Evolutionary conservation across 768 basidiomycete genomes (phyloP), one percentile per base, ranked within the genome.

Genomic region (Serendipita sp.): DNA sequence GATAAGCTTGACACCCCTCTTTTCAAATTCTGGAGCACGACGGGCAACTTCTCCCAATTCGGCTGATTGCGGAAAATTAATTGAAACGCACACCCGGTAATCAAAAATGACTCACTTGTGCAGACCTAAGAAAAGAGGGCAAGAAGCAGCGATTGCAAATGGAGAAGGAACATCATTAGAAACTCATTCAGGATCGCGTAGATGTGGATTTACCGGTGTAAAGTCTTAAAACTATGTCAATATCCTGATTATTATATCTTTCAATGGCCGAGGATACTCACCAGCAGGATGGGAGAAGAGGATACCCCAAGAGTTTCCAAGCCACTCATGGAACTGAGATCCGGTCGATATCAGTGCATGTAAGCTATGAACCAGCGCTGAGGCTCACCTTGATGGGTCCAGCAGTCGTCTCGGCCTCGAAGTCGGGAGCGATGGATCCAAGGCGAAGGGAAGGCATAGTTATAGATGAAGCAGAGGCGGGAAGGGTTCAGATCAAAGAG

Each of bases 201-300:
- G 23, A 23, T 23, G 23, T 23, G 23, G 23, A 23, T 23, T 23
- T 23, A 23, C 86, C 58, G 89, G 88, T n/a, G 88, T 89, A 72
- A 91, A 91, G 72, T 91, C 88, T 48, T 7, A 13, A 41, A 41
- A 41, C 38, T 13, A 13, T 41, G 38, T 41, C 38, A 41, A 13
- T 7, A 41, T 7, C 13, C 38, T 41, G 38, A 23, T 23, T 23
- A 23, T 23, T 23, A 23, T 23, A 23, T 23, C 23, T 23, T 23
- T 23, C 23, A 23, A 23, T 23, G 23, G 23, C 23, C 28, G 46
- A 41, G 13, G 38, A 41, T 41, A 13, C 38, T 41, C 13, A 41
- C 38, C 38, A 41, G 88, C 93, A 0, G 92, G 92, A 75, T 96
- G 93, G 35, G 92, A 95, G 83, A 97, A 98, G 65, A 98, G 80